Base-by-base conservation (phyloP, 2,329 filamentous ascomycete genomes). In the Aspergillus japonicus region DNA sequence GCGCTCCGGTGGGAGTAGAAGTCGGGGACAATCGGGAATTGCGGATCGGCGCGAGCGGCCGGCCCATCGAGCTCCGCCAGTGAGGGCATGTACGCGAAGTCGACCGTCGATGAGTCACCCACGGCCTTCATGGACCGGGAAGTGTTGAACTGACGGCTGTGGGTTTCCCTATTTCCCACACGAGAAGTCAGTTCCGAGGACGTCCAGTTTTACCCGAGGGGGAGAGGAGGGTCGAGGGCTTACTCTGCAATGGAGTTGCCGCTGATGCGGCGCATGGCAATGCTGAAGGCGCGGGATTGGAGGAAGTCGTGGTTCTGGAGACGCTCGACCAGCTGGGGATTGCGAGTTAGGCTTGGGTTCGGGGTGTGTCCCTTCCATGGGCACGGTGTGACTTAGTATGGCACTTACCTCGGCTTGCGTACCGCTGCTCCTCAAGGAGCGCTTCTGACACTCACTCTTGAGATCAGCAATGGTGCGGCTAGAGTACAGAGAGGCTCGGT, bases 41-140 rank as follows among this genome's bases (percentile, higher is more conserved):
- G 78, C 11, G 80, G 70, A 39, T 75, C 69, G 5, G 77, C 69
- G 29, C 71, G 69, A 50, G 71, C 64, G 31, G 73, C 60, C 14
- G 70, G 62, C 14, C 70, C 65, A 53, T 82, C 78, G 33, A 80
- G 73, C 54, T 77, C 71, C 29, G 81, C 76, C 65, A 81, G 77
- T 57, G 78, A 77, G 39, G 86, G 86, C 65, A 88, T 78, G 76
- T 82, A 87, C 66, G 82, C 81, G 68, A 88, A 87, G 77, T 88
- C 86, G 61, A 88, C 84, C 47, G 85, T 85, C 47, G 84, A 86
- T 60, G 74, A 77, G 75, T 88, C 85, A 56, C 82, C 80, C 63
- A 83, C 78, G 29, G 83, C 75, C 71, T 87, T 86, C 56, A 81
- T 75, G 61, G 80, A 73, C 62, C 83, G 83, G 63, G 81, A 85